Evolutionary conservation across 1,284 basidiomycete species (phyloP), one percentile per base, ranked within the genome.

Genomic region (Austroboletus niveus): DNA sequence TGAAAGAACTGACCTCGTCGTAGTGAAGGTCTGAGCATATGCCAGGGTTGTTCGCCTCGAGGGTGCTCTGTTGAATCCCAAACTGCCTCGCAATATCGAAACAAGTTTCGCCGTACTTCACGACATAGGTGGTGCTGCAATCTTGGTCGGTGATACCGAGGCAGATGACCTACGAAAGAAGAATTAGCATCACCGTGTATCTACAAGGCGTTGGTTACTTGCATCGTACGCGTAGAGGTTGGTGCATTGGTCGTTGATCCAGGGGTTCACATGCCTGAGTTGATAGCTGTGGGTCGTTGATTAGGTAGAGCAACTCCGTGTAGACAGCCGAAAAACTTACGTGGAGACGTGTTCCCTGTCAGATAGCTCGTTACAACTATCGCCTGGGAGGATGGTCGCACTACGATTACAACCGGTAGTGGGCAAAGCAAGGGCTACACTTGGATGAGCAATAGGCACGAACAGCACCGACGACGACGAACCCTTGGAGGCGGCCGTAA

Each of bases 321-420:
- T 8, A 24, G 20, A 12, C 9, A 12, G 24, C 4, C 11, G 11
- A n/a, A 2, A n/a, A n/a, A 47, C 72, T 55, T 36, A 75, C 69
- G 74, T 79, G 15, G 77, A 78, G 27, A 68, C 73, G 39, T 72
- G 71, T 45, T 79, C 59, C 42, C 65, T 52, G 27, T 69, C 72
- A 43, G 74, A 76, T 56, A 79, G 79, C 6, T 17, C 43, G 54
- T 80, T 7, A 47, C 62, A 67, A 36, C 58, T 63, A 39, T 63
- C 48, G 9, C 47, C 70, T 2, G 51, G 7, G 20, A 53, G 51
- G 34, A 80, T 71, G 8, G 71, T 75, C 48, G 72, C 72, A 42
- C 49, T 66, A 34, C 75, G 73, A 20, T 71, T 65, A 55, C 77
- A 80, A 42, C 52, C 48, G 39, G 22, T 24, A 24, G 22, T 24